Evolutionary conservation across 352 stramenopile species (phyloP), one percentile per base, ranked within the genome.

Genomic region (Globisporangium megalacanthum): DNA sequence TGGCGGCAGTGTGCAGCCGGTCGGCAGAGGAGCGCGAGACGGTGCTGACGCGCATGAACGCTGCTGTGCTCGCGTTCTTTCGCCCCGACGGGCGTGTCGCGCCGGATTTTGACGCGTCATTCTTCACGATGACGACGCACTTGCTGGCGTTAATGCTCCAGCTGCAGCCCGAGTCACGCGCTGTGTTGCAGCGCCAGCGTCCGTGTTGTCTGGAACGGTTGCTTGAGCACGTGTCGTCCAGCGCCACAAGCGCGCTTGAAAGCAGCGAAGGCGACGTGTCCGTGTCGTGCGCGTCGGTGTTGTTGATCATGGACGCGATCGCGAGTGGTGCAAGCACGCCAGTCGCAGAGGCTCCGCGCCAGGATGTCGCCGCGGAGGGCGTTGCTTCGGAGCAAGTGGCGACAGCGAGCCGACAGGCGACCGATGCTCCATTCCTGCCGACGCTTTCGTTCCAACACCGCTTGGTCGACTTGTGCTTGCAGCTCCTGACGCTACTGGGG

Each of bases 121-220:
- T 72, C 46, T 70, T 87, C 29, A 77, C 74, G 11, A 78, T 85
- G 61, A 36, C 83, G 15, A 61, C 73, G 29, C 84, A 94, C 63
- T 48, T 94, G 47, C 60, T 94, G 29, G 84, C 84, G 4, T 69
- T 92, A 17, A 57, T 94, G 10, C 62, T 94, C 46, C 82, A 83
- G 33, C 52, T 87, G 11, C 79, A 92, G 53, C 49, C 63, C 8
- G 62, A 68, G 6, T 73, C 75, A 6, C 68, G 77, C 45, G 39
- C 55, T 7, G 64, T 73, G 8, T 67, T 80, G 55, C 60, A 76
- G 55, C 60, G 61, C 46, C 69, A 87, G 37, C 61, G 58, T 10
- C 66, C 75, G 31, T 77, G 62, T 10, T 89, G 74, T 54, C 60
- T 91, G 4, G 66, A 77, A 9, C 73, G 69, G 17, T 66, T 89